Conservation (phyloP, 768 basidiomycete genomes). For the Dioszegia hungarica region DNA sequence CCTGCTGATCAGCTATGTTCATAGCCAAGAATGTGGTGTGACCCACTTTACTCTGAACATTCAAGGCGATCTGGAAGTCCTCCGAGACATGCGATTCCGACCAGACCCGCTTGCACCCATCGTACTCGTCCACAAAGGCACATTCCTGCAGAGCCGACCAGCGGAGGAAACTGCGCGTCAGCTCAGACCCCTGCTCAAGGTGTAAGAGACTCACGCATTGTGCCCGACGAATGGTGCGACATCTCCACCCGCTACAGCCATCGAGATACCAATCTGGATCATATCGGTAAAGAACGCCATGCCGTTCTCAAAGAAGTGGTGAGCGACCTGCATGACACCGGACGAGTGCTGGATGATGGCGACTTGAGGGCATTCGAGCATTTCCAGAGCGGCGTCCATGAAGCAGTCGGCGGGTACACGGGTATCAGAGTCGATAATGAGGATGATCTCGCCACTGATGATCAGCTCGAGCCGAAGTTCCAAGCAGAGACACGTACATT, state of each 20-base stretch:
- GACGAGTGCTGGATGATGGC: slow-evolving; percentile 88
- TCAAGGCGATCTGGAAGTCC: slow-evolving; percentile 76
- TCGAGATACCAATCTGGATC: slow-evolving; percentile 57
- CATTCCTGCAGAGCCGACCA: slow-evolving; percentile 81
- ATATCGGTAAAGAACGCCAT: slow-evolving; percentile 81
- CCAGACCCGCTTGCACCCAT: slow-evolving; percentile 69
- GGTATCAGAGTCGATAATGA: slow-evolving; percentile 79
- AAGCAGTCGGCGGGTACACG: slow-evolving; percentile 81
- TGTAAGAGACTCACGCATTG: too few species aligned
- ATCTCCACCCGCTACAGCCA: slow-evolving; percentile 42
- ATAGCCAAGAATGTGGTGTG: not conserved
- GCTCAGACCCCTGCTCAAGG: too few species aligned
- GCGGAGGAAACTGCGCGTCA: too few species aligned
- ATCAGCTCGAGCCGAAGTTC: not conserved
- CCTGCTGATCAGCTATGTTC: not conserved
- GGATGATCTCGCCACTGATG: slow-evolving; percentile 53
- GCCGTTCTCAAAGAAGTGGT: slow-evolving; percentile 86
- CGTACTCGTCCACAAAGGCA: slow-evolving; percentile 65
- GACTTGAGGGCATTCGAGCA: slow-evolving; percentile 73
- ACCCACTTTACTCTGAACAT: slow-evolving; percentile 60
- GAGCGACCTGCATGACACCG: slow-evolving; percentile 83
- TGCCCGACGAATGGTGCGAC: slow-evolving; percentile 48
- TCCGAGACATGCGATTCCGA: slow-evolving; percentile 76
- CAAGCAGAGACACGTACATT: slow-evolving; percentile 50
- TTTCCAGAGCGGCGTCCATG: slow-evolving; percentile 73